Evolutionary conservation across 2,329 filamentous ascomycete species (phyloP), one percentile per base, ranked within the genome.

Genomic region (Cladophialophora yegresii): DNA sequence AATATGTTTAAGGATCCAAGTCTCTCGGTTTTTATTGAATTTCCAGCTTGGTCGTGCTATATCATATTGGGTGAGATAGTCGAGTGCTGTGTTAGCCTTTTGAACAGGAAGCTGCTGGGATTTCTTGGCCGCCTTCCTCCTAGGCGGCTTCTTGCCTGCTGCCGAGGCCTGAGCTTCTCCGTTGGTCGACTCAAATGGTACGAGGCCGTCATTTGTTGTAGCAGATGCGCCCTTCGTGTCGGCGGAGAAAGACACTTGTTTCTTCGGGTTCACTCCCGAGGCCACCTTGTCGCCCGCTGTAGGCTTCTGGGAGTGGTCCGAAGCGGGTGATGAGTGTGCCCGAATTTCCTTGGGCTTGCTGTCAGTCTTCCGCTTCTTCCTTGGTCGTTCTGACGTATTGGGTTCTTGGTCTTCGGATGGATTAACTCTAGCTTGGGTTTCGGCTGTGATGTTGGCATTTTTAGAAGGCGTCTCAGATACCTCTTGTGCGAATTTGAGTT

Each of bases 1-100:
- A 53, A 90, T 79, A 79, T 96, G 87, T 76, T 95, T 93, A 74
- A 97, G 85, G 12, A 97, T 82, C 71, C 91, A 86, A 60, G 88
- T 91, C 77, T 97, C 93, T 74, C 92, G 87, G 71, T 92, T 93
- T 80, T 97, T 97, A 81, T 96, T 96, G 81, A 97, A 98, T 77
- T 96, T 97, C 93, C 93, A 98, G 71, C 82, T 82, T 9, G 83
- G 80, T 63, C 87, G 87, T 66, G 87, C 84, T 61, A 83, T 84
- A 77, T 90, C 83, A 83, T 92, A 96, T 74, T 88, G 86, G 54
- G 83, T 83, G 51, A 97, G 84, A 75, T 97, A 97, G 59, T 85
- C 82, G 16, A 70, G 55, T 28, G 66, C 62, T 32, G 64, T 22
- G 28, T 64, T 54, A 10, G 66, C 43, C 53, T 72, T 71, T 57